Conservation (phyloP, 768 basidiomycete genomes). For the Pleurotus eryngii region DNA sequence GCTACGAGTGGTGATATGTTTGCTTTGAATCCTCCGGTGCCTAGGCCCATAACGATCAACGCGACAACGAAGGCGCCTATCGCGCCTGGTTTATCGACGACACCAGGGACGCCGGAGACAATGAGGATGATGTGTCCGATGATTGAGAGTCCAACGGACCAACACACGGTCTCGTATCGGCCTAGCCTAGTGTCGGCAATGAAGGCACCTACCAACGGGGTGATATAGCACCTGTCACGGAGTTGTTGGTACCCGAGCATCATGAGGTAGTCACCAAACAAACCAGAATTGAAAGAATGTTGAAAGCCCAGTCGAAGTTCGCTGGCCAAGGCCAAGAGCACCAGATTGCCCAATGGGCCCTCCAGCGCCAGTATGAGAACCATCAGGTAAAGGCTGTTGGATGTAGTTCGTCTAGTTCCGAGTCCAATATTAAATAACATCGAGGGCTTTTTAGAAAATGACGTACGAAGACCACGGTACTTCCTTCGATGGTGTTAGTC, state of each 20-base stretch:
- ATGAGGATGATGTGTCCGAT: conserved; percentile 67
- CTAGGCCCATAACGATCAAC: conserved; percentile 56
- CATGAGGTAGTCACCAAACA: conserved; percentile 9
- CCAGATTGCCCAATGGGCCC: conserved; percentile 55
- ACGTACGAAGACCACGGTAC: conserved; percentile 45
- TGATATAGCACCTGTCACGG: conserved; percentile 52
- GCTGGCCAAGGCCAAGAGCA: conserved; percentile 65
- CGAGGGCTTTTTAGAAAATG: neutral
- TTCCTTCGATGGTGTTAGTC: neutral
- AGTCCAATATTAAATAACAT: neutral
- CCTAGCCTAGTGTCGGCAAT: conserved; percentile 73
- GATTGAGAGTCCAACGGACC: conserved; percentile 56
- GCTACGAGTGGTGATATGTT: conserved; percentile 79
- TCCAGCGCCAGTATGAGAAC: conserved; percentile 65
- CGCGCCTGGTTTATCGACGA: conserved; percentile 52
- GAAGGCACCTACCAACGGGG: conserved; percentile 67
- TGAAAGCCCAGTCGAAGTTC: conserved; percentile 65
- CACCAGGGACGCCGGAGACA: conserved; percentile 60
- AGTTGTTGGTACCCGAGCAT: neutral
- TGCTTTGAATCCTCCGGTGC: conserved; percentile 72
- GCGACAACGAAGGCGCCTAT: conserved; percentile 54
- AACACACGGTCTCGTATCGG: conserved; percentile 70
- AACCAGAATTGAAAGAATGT: conserved; percentile 75
- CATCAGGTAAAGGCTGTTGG: conserved; percentile 62
- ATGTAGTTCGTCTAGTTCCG: conserved; percentile 66